phyloP scores from a whole-genome alignment of 2,329 filamentous ascomycete genomes.

The Fusarium multiceps region DNA sequence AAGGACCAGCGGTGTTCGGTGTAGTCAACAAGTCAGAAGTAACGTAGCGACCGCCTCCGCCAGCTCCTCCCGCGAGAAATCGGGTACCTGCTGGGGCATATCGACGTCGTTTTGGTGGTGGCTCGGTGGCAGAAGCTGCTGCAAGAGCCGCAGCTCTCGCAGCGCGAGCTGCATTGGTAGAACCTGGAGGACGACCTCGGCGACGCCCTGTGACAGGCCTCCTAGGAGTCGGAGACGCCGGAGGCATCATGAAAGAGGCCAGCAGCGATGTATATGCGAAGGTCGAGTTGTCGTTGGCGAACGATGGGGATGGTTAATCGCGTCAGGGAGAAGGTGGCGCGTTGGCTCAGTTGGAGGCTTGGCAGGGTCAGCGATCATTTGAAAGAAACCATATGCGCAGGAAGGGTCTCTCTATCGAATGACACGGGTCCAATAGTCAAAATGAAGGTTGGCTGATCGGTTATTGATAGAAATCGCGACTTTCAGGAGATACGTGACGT shows the following conservation, averaged over 20 bases:
- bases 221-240: slow-evolving; percentile 54
- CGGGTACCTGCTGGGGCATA: slow-evolving; percentile 71
- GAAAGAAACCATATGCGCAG: slow-evolving; percentile 38
- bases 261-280: slow-evolving; percentile 24
- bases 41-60: slow-evolving; percentile 85
- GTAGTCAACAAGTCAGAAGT: slow-evolving; percentile 75
- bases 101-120: slow-evolving; percentile 75
- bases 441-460: slow-evolving; percentile 38
- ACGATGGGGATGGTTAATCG: slow-evolving; percentile 38
- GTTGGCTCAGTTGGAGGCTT: slow-evolving; percentile 47
- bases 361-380: slow-evolving; percentile 45
- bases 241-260: slow-evolving; percentile 46
- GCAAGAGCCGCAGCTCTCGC: slow-evolving; percentile 52
- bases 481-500: slow-evolving; percentile 43
- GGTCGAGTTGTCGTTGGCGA: slow-evolving; percentile 33
- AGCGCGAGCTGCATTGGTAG: slow-evolving; percentile 56
- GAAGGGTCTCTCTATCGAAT: slow-evolving; percentile 9
- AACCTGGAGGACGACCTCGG: slow-evolving; percentile 59
- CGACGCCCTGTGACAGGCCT: slow-evolving; percentile 58
- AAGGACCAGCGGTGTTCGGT: slow-evolving; percentile 55
- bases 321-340: slow-evolving; percentile 48
- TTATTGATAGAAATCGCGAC: slow-evolving; percentile 46
- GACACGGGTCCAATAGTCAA: slow-evolving; percentile 34
- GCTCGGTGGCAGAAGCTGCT: slow-evolving; percentile 61
- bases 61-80: slow-evolving; percentile 71